These are phyloP conservation scores for Penicillium sp. DNA, from an alignment of 2,329 filamentous ascomycete species.

Conservation along the genomic window DNA sequence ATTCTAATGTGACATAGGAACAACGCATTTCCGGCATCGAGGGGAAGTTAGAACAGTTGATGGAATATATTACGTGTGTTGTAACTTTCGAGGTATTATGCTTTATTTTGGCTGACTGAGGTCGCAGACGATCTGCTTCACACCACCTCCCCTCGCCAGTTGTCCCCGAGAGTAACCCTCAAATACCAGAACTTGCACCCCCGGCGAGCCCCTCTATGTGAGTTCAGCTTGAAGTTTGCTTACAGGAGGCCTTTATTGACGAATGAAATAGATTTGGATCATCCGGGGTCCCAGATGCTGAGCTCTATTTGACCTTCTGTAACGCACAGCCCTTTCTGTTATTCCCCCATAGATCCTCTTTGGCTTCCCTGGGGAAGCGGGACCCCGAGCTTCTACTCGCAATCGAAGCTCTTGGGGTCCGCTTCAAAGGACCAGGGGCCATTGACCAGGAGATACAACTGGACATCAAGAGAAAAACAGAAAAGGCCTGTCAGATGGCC, in stretches of 20 bases:
- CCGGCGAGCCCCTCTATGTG: neutral
- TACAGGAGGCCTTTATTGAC: neutral
- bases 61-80: constrained; percentile 13
- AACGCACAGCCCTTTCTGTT: constrained; percentile 34
- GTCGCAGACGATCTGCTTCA: neutral
- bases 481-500: constrained; percentile 20
- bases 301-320: constrained; percentile 31
- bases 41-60: constrained; percentile 18
- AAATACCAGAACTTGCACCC: neutral
- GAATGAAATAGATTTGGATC: neutral
- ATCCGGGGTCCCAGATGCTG: constrained; percentile 4
- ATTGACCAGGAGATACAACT: constrained; percentile 5
- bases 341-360: constrained; percentile 21
- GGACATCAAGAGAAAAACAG: constrained; percentile 16
- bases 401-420: constrained; percentile 27
- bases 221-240: neutral
- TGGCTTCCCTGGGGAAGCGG: constrained; percentile 13
- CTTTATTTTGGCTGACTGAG: neutral
- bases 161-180: neutral
- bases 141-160: neutral
- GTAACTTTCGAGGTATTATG: neutral
- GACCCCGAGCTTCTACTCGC: constrained; percentile 28
- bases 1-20: constrained; percentile 7
- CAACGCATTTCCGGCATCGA: constrained; percentile 21
- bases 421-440: constrained; percentile 20